Percentiles rank a stretch among this genome's conserved stretches.
phyloP scores from a whole-genome alignment of 106 monocot genomes.

The Chionographis japonica region DNA sequence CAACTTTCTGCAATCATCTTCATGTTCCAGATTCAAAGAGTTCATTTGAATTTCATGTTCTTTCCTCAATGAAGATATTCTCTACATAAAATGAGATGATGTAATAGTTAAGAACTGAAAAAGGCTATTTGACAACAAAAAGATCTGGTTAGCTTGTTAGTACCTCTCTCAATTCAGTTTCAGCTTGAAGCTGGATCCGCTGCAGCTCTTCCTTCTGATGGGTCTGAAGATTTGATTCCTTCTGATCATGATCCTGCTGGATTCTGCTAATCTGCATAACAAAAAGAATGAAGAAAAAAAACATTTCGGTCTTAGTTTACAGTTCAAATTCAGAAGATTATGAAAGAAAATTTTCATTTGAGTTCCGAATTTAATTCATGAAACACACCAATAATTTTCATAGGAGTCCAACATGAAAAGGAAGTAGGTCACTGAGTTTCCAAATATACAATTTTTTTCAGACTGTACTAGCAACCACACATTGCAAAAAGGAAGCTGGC shows the following conservation, averaged over 20 bases:
- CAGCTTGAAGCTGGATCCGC: constrained; percentile 62
- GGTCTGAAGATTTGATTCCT: constrained; percentile 52
- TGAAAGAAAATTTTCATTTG: neutral
- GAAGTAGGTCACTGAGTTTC: no score
- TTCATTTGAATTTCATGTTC: constrained; percentile 94
- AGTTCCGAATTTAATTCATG: neutral
- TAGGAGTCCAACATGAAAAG: no score
- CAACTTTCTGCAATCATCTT: constrained; percentile 70
- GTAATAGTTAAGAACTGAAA: neutral
- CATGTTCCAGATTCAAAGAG: constrained; percentile 65
- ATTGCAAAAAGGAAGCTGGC: no score
- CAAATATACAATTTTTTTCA: no score
- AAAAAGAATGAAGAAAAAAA: no score
- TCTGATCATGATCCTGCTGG: constrained; percentile 60
- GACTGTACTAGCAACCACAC: no score
- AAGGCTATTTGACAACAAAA: constrained; percentile 1
- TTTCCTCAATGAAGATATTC: constrained; percentile 62
- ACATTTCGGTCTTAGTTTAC: neutral
- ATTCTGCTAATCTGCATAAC: constrained; percentile 67
- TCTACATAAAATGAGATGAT: constrained; percentile 33
- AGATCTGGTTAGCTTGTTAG: neutral
- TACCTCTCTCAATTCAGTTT: constrained; percentile 95
- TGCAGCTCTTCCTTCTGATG: constrained; percentile 77
- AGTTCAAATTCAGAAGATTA: constrained; percentile 5
- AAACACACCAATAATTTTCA: neutral